Evolutionary conservation across 768 basidiomycete genomes (phyloP).

Genomic region (Russula lepida): DNA sequence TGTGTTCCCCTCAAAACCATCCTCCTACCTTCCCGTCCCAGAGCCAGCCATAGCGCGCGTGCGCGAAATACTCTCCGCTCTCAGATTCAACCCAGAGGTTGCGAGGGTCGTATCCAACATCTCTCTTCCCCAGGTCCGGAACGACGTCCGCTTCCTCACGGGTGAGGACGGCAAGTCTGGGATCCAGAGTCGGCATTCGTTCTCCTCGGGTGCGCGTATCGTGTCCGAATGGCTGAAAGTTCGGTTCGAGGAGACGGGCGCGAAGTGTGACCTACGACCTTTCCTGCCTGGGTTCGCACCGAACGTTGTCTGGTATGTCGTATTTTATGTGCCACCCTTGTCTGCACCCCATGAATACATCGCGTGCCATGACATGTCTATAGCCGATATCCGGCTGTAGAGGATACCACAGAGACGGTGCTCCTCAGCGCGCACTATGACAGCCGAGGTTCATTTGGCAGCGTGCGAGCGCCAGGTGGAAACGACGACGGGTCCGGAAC

Average conservation of each 20-base stretch:
- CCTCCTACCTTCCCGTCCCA: constrained; percentile 49
- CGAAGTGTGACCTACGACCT: constrained; percentile 53
- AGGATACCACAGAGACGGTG: constrained; percentile 52
- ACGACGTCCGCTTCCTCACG: constrained; percentile 74
- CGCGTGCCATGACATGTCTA: background rate
- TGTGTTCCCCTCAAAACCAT: constrained; percentile 44
- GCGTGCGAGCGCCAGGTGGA: constrained; percentile 53
- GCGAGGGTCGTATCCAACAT: constrained; percentile 63
- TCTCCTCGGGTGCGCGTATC: constrained; percentile 51
- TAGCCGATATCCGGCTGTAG: constrained; percentile 52
- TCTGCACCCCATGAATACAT: background rate
- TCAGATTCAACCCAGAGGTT: constrained; percentile 63
- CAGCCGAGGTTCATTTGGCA: constrained; percentile 83
- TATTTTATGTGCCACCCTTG: background rate
- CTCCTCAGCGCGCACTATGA: constrained; percentile 86
- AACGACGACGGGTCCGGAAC: constrained; percentile 62
- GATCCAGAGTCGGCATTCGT: constrained; percentile 77
- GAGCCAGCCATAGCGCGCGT: constrained; percentile 46
- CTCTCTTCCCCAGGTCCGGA: constrained; percentile 53
- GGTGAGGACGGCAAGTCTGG: constrained; percentile 71
- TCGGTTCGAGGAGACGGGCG: constrained; percentile 67
- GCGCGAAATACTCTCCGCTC: constrained; percentile 43
- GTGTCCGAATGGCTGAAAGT: constrained; percentile 72
- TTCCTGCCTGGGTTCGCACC: constrained; percentile 75
- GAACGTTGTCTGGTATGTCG: constrained; percentile 71